These are phyloP conservation scores for Pseudopithomyces chartarum DNA, from an alignment of 2,329 filamentous ascomycete genomes.

Conservation along the genomic window DNA sequence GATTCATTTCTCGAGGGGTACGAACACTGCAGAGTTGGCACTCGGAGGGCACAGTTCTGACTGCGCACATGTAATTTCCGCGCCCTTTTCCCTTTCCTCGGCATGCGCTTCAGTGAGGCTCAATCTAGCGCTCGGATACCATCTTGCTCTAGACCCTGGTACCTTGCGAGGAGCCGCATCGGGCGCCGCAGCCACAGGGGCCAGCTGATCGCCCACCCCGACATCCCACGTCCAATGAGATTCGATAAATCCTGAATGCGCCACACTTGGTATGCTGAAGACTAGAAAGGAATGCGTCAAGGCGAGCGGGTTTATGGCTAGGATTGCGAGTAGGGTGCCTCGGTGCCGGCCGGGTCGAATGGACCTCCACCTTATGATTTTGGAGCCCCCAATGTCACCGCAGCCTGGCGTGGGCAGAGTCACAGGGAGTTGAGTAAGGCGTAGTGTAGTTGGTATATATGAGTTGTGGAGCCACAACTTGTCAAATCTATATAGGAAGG, in stretches of 20 bases:
- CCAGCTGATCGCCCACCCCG: background rate
- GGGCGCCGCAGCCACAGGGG: slow-evolving; percentile 1
- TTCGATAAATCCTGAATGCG: background rate
- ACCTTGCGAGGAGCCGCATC: slow-evolving; percentile 3
- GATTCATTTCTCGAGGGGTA: slow-evolving; percentile 2
- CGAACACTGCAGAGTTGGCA: background rate
- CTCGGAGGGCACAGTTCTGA: background rate
- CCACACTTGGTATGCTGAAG: background rate
- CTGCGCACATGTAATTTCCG: slow-evolving; percentile 6
- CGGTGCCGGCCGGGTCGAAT: background rate
- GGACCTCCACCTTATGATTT: background rate
- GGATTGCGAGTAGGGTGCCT: background rate
- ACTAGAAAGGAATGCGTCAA: background rate
- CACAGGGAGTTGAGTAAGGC: background rate
- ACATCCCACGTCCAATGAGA: background rate
- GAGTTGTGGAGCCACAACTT: background rate
- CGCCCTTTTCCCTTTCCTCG: background rate
- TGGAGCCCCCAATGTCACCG: background rate
- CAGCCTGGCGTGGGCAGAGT: background rate
- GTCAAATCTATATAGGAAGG: background rate
- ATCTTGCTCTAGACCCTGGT: background rate
- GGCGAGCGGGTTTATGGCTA: slow-evolving; percentile 1
- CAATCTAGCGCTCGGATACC: background rate
- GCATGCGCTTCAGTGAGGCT: background rate
- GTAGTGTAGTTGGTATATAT: slow-evolving; percentile 3